These are phyloP conservation scores for Scutellaria galericulata DNA, from an alignment of 257 asterid genomes.

Conservation along the genomic window DNA sequence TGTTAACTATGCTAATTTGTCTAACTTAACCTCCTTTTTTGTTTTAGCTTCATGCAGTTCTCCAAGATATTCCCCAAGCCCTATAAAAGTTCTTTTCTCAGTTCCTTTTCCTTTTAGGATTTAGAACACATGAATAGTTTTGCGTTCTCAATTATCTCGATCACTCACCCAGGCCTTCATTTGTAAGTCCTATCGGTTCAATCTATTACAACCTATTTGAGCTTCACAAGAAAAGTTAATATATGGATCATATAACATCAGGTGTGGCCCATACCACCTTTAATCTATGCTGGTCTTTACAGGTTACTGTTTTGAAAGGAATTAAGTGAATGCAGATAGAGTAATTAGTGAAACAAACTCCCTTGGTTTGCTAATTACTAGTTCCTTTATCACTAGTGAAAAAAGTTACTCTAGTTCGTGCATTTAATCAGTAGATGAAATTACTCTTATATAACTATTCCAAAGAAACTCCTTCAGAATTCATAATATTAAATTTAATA, in stretches of 20 bases:
- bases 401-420: slow-evolving; percentile 3
- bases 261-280: slow-evolving; percentile 28
- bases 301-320: not conserved
- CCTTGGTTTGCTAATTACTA: not conserved
- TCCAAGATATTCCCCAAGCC: slow-evolving; percentile 7
- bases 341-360: not conserved
- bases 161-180: slow-evolving; percentile 13
- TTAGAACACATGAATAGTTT: not conserved
- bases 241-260: not conserved
- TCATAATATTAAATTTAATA: not conserved
- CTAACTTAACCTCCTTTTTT: not conserved
- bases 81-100: slow-evolving; percentile 14
- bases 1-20: slow-evolving; percentile 21
- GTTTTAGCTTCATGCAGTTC: slow-evolving; percentile 15
- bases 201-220: not conserved
- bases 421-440: not conserved
- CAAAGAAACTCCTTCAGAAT: not conserved
- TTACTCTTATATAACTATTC: not conserved
- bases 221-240: slow-evolving; percentile 7
- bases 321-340: not conserved
- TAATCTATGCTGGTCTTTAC: slow-evolving; percentile 7
- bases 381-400: not conserved
- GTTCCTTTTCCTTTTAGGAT: slow-evolving; percentile 23
- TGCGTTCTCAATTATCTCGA: not conserved
- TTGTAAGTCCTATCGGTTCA: slow-evolving; percentile 9